Base-by-base conservation (phyloP, 1,284 basidiomycete species). In the Ustilago sp. region DNA sequence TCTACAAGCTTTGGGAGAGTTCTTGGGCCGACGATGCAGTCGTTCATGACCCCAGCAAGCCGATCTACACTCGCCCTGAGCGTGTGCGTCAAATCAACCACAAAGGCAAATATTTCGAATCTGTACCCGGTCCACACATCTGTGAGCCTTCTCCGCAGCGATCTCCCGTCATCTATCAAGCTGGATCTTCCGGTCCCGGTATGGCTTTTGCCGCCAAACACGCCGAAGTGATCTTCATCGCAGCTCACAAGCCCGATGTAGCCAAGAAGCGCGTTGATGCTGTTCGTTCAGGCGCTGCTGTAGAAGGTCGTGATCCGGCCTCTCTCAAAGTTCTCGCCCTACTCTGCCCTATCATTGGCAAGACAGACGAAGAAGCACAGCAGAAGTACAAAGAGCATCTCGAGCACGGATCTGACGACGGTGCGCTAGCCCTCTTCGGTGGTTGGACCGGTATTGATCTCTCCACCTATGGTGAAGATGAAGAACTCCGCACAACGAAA, bases 1-100 rank as follows among this genome's bases (percentile, higher is more conserved):
- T 86, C n/a, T 87, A 87, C 82, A 87, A 87, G 80, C 81, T 87
- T 9, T 87, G 86, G 86, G 86, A 87, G 54, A 75, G 75, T n/a
- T 78, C 72, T 13, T 87, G 86, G 86, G 79, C 82, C 19, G 86
- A 87, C 59, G 84, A 87, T 50, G 83, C 86, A 0, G 81, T 86
- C 1, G 51, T 72, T 12, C 71, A 80, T 35, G 83, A 86, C 23
- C 19, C 67, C 0, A 31, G 0, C 11, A 41, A 55, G 2, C 67
- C 43, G 35, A 17, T 86, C 17, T 87, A 81, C 59, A 80, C 85
- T 19, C 68, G 77, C 3, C 86, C 86, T 0, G 64, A 74, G 17
- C 60, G 79, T 13, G 83, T 87, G 0, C 74, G 84, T 23, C 69
- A 79, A 68, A 85, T 87, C 69, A 72, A 83, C 60, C 86, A 87